Conservation (phyloP, 208 protist genomes). For the Trypanosoma lewisi region DNA sequence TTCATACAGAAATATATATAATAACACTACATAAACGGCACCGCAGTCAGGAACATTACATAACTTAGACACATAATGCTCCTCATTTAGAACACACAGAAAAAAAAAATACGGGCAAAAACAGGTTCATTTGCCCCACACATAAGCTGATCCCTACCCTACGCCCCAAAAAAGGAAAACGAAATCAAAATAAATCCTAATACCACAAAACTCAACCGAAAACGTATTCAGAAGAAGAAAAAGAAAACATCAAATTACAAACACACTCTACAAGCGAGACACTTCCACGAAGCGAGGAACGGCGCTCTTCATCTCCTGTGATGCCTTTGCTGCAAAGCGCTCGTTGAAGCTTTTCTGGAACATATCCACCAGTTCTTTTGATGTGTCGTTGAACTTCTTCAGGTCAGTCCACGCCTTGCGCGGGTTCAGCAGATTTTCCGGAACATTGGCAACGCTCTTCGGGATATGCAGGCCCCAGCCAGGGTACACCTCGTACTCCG, state of each 20-base stretch:
- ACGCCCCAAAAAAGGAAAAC: slow-evolving; percentile 14
- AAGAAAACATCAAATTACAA: slow-evolving; percentile 1
- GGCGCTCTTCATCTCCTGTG: slow-evolving; percentile 70
- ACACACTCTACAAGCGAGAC: slow-evolving; percentile 27
- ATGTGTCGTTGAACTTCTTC: slow-evolving; percentile 69
- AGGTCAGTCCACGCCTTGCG: slow-evolving; percentile 89
- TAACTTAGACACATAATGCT: too few species aligned
- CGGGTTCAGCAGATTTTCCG: slow-evolving; percentile 88
- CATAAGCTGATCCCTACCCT: too few species aligned
- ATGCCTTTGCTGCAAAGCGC: slow-evolving; percentile 83
- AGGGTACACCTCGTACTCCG: slow-evolving; percentile 61
- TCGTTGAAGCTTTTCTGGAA: slow-evolving; percentile 93
- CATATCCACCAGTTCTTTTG: slow-evolving; percentile 85
- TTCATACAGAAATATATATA: too few species aligned
- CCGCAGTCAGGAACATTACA: too few species aligned
- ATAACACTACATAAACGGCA: too few species aligned
- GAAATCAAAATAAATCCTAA: slow-evolving; percentile 17
- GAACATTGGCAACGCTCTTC: slow-evolving; percentile 66
- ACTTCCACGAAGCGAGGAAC: slow-evolving; percentile 77
- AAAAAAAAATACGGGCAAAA: neutral
- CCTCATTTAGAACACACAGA: neutral
- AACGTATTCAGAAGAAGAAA: neutral
- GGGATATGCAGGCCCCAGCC: slow-evolving; percentile 92
- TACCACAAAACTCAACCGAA: neutral
- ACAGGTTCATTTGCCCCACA: too few species aligned